Percentiles rank a stretch among this genome's conserved stretches.
phyloP scores from a whole-genome alignment of 495 filamentous ascomycete species.

The Endocarpon pusillum region DNA sequence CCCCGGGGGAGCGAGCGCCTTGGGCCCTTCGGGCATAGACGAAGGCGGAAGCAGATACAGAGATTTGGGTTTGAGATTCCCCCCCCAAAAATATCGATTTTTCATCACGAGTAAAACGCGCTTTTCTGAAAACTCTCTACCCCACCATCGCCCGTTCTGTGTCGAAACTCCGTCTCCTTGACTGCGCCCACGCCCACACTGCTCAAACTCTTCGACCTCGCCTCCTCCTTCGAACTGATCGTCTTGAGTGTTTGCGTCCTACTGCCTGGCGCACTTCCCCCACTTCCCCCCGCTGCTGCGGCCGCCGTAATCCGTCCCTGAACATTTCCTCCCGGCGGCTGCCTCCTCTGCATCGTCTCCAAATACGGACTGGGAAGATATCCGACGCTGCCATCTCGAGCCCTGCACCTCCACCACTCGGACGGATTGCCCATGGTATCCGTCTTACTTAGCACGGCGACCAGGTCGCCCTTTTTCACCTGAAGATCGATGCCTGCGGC shows the following conservation, averaged over 20 bases:
- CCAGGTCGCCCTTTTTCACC: constrained; percentile 88
- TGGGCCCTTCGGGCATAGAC: too few species aligned
- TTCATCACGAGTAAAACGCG: constrained; percentile 45
- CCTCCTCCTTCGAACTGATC: constrained; percentile 15
- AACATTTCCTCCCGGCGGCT: constrained; percentile 30
- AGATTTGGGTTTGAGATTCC: too few species aligned
- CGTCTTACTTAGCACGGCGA: constrained; percentile 82
- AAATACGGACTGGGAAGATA: constrained; percentile 85
- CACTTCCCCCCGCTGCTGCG: constrained; percentile 18
- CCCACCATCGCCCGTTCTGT: constrained; percentile 44
- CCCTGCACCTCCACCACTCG: constrained; percentile 94
- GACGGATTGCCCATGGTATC: constrained; percentile 83
- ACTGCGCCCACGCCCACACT: constrained; percentile 11
- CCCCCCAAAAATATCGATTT: too few species aligned
- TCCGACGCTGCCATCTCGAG: constrained; percentile 77
- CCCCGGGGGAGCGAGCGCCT: too few species aligned
- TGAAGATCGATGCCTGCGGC: constrained; percentile 66
- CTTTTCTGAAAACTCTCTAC: constrained; percentile 85
- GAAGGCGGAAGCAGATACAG: too few species aligned
- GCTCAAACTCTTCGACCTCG: constrained; percentile 16
- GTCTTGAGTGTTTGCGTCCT: constrained; percentile 42
- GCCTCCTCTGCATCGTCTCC: constrained; percentile 60
- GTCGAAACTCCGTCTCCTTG: constrained; percentile 25
- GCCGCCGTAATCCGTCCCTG: constrained; percentile 31
- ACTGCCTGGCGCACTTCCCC: constrained; percentile 27